Evolutionary conservation across 106 monocot genomes (phyloP).

Genomic region (Dendrobium nobile): DNA sequence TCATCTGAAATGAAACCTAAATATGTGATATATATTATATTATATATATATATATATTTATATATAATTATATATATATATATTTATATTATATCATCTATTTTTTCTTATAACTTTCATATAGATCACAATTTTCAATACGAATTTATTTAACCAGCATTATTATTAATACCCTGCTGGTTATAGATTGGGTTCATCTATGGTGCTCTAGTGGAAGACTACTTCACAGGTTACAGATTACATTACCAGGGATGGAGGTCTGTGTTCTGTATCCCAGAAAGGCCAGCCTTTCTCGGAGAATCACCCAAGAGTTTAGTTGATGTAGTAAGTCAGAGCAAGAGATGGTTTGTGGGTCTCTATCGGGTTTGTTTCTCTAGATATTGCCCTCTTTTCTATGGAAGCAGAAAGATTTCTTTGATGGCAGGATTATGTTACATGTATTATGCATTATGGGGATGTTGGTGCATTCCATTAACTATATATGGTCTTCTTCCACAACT

Average conservation of each 20-base stretch:
- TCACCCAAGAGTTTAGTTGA: slow-evolving; percentile 53
- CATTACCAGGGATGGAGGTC: slow-evolving; percentile 77
- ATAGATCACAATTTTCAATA: too few species aligned
- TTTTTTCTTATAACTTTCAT: too few species aligned
- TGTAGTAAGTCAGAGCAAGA: slow-evolving; percentile 41
- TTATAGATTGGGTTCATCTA: too few species aligned
- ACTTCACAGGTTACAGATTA: slow-evolving; percentile 27
- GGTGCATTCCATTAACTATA: slow-evolving; percentile 41
- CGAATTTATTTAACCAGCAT: not conserved
- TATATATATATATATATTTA: too few species aligned
- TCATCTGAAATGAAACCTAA: too few species aligned
- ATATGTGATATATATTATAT: too few species aligned
- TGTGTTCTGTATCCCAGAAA: slow-evolving; percentile 42
- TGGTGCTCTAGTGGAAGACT: too few species aligned
- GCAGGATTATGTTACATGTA: slow-evolving; percentile 41
- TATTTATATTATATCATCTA: too few species aligned
- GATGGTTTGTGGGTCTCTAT: slow-evolving; percentile 62
- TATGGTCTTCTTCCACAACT: slow-evolving; percentile 58
- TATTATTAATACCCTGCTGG: not conserved
- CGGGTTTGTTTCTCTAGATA: slow-evolving; percentile 55
- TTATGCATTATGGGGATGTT: slow-evolving; percentile 28
- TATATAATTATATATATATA: too few species aligned
- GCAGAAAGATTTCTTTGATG: slow-evolving; percentile 25
- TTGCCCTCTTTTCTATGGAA: slow-evolving; percentile 45
- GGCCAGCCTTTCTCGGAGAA: slow-evolving; percentile 54